These are phyloP conservation scores for Vanilla planifolia DNA, from an alignment of 106 monocot species.

Conservation along the genomic window DNA sequence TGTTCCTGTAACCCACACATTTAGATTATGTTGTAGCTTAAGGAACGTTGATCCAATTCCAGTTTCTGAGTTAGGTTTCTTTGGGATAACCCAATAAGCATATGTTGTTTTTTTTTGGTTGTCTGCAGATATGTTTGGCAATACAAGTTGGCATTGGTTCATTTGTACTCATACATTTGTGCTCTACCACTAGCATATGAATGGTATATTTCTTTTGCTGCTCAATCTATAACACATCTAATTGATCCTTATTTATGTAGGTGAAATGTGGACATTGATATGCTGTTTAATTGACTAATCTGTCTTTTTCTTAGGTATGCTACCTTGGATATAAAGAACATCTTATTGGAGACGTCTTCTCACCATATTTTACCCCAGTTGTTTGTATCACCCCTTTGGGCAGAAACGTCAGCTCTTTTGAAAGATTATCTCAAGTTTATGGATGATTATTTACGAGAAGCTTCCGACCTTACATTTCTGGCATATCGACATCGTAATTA, in stretches of 20 bases:
- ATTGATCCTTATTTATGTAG: background rate
- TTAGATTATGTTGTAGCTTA: too few species aligned
- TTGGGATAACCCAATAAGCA: background rate
- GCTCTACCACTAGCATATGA: conserved; percentile 74
- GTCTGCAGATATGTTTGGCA: conserved; percentile 66
- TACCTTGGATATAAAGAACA: conserved; percentile 82
- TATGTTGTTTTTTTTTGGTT: conserved; percentile 1
- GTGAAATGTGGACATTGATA: background rate
- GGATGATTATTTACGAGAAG: conserved; percentile 89
- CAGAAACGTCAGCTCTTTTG: conserved; percentile 48
- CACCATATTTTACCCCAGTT: conserved; percentile 95
- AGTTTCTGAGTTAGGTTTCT: background rate
- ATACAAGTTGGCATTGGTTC: conserved; percentile 78
- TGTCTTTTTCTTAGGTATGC: conserved; percentile 49
- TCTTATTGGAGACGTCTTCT: conserved; percentile 69
- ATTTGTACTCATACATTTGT: conserved; percentile 64
- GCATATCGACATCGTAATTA: conserved; percentile 95
- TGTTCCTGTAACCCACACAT: too few species aligned
- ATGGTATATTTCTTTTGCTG: conserved; percentile 39
- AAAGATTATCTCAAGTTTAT: conserved; percentile 91
- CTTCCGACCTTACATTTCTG: conserved; percentile 90
- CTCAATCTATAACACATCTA: too few species aligned
- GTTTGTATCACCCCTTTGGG: conserved; percentile 57
- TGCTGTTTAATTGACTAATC: conserved; percentile 5
- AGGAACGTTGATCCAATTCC: background rate